Percentiles rank a stretch among this genome's conserved stretches.
These are phyloP conservation scores for Globisporangium mamillatum DNA, from an alignment of 352 stramenopile genomes.

Conservation along the genomic window DNA sequence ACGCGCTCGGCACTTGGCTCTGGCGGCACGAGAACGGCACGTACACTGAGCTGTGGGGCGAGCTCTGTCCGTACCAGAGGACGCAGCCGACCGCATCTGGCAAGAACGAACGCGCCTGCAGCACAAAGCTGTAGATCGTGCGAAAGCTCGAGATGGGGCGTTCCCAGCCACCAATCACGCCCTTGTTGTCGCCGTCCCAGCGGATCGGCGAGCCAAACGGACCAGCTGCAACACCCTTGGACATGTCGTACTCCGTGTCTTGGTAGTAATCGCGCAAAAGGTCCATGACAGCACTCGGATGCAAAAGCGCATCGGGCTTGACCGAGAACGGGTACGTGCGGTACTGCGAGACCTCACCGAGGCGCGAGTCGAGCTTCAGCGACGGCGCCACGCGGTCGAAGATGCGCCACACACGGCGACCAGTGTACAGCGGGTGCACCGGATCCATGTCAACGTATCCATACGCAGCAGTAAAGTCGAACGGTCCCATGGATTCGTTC, in stretches of 20 bases:
- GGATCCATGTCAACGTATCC: constrained; percentile 42
- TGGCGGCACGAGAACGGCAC: constrained; percentile 52
- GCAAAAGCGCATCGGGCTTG: constrained; percentile 61
- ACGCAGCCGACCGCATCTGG: constrained; percentile 36
- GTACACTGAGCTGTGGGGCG: constrained; percentile 51
- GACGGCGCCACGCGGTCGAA: constrained; percentile 81
- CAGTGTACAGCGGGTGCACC: constrained; percentile 64
- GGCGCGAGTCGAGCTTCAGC: constrained; percentile 59
- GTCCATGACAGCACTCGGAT: constrained; percentile 57
- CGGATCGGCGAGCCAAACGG: constrained; percentile 87
- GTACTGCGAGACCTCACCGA: constrained; percentile 66
- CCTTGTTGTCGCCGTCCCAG: constrained; percentile 50
- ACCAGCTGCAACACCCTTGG: constrained; percentile 63
- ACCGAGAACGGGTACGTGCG: constrained; percentile 89
- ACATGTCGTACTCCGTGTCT: constrained; percentile 77
- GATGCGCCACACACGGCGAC: constrained; percentile 88
- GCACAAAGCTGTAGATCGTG: constrained; percentile 73
- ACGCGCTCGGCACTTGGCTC: constrained; percentile 35
- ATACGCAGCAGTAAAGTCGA: constrained; percentile 40
- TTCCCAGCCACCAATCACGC: constrained; percentile 62
- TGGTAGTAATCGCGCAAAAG: constrained; percentile 86
- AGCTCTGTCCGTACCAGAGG: constrained; percentile 52
- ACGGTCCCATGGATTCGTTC: constrained; percentile 38
- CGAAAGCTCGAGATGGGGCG: constrained; percentile 87
- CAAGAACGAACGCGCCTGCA: constrained; percentile 33